Percentiles rank a stretch among this genome's conserved stretches.
These are phyloP conservation scores for Cymodocea nodosa DNA, from an alignment of 116 monocot genomes.

Conservation along the genomic window DNA sequence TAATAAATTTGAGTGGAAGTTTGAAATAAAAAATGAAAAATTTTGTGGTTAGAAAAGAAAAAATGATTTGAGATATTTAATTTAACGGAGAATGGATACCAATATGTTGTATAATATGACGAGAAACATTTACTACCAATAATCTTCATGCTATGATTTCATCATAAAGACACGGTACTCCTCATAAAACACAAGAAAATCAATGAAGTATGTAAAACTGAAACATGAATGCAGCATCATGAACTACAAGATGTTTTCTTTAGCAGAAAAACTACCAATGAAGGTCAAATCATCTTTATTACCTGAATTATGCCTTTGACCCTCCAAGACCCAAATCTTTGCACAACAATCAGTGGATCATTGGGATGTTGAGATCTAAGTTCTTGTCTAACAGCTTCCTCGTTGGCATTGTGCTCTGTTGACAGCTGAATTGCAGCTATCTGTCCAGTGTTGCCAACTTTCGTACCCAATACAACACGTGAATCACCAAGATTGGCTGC, in stretches of 20 bases:
- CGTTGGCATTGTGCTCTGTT: slow-evolving; percentile 65
- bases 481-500: slow-evolving; percentile 83
- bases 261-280: not conserved
- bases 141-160: too few species aligned
- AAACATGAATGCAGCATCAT: too few species aligned
- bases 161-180: too few species aligned
- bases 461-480: slow-evolving; percentile 35
- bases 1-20: too few species aligned
- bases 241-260: not conserved
- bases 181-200: too few species aligned
- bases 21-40: too few species aligned
- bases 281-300: not conserved
- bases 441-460: slow-evolving; percentile 41
- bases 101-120: too few species aligned
- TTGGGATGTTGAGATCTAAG: slow-evolving; percentile 67
- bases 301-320: slow-evolving; percentile 94
- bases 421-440: slow-evolving; percentile 66
- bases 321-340: slow-evolving; percentile 76
- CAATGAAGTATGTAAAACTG: too few species aligned
- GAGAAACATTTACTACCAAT: too few species aligned
- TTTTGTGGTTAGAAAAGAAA: too few species aligned
- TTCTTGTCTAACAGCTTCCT: slow-evolving; percentile 76
- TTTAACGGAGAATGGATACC: too few species aligned
- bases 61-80: too few species aligned
- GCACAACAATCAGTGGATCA: slow-evolving; percentile 68